These are phyloP conservation scores for Annulohypoxylon truncatum DNA, from an alignment of 2,329 filamentous ascomycete genomes.

Conservation along the genomic window DNA sequence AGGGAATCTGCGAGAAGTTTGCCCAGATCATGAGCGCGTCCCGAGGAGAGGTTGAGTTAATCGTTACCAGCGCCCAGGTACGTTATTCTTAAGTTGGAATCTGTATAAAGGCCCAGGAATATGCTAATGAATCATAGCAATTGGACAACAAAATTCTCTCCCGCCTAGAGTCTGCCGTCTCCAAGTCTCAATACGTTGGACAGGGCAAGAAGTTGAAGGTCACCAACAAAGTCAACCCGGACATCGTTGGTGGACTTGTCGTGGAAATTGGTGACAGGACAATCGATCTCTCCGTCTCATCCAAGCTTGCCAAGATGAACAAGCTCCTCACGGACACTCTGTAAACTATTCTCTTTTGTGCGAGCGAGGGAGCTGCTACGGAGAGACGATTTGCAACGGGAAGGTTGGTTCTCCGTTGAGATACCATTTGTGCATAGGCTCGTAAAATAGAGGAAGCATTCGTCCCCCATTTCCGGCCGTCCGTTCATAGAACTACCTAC, in stretches of 20 bases:
- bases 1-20: constrained; percentile 89
- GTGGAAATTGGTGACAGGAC: constrained; percentile 98
- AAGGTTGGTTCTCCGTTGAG: constrained; percentile 39
- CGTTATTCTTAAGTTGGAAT: background rate
- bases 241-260: constrained; percentile 91
- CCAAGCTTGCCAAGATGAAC: constrained; percentile 98
- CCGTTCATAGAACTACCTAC: constrained; percentile 17
- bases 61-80: constrained; percentile 90
- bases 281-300: constrained; percentile 95
- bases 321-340: constrained; percentile 96
- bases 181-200: constrained; percentile 89
- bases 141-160: constrained; percentile 88
- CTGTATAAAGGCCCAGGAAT: background rate
- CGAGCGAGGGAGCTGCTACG: constrained; percentile 26
- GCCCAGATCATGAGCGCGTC: constrained; percentile 85
- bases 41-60: constrained; percentile 92
- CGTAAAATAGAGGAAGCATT: constrained; percentile 51
- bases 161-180: constrained; percentile 86
- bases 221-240: constrained; percentile 92
- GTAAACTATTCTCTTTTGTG: constrained; percentile 71
- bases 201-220: constrained; percentile 99
- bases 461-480: constrained; percentile 30
- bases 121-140: constrained; percentile 55
- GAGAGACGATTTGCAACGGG: constrained; percentile 38
- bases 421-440: constrained; percentile 50